Base-by-base conservation (phyloP, 2,329 filamentous ascomycete genomes). In the Pseudogymnoascus sp. region DNA sequence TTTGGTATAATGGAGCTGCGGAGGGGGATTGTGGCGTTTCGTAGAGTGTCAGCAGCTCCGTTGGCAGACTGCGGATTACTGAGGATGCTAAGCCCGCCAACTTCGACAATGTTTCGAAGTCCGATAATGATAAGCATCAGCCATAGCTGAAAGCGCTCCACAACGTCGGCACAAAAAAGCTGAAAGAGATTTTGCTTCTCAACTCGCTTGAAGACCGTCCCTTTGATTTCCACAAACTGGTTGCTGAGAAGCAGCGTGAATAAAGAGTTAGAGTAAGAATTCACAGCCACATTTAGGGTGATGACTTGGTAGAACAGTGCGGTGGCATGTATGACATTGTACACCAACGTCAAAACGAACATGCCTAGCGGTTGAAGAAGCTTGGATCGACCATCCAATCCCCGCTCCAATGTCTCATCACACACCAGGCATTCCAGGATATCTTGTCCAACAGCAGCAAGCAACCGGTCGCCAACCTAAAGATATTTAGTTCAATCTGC, bases 221-320 rank as follows among this genome's bases (percentile, higher is more conserved):
- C 91, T 73, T 99, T 99, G 80, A 99, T 96, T 77, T 99, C 95
- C 46, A 99, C 95, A 71, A 99, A 99, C 73, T 99, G 96, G 72
- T 97, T 99, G 5, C 93, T 97, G 73, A 99, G 85, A 1, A 99
- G 81, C 0, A 99, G 83, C 0, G 95, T 97, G 36, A 99, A 81
- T 4, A 99, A 80, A 0, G 95, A 93, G 72, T 99, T 99, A 0
- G 93, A 97, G 75, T 99, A 99, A 0, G 93, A 97, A 75, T 99
- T 99, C 70, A 99, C 93, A 0, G 95, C 95, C 3, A 99, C 96
- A 67, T 99, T 99, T 62, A 99, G 83, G 0, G 95, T 96, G 70
- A 99, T 96, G 69, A 97, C 93, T 72, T 99, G 95, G 74, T 96
- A 97, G 76, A 99, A 97, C 0, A 99, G 80, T 0, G 91, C 88